Conservation (phyloP, 2,329 filamentous ascomycete species). For the Laburnicola sp. region DNA sequence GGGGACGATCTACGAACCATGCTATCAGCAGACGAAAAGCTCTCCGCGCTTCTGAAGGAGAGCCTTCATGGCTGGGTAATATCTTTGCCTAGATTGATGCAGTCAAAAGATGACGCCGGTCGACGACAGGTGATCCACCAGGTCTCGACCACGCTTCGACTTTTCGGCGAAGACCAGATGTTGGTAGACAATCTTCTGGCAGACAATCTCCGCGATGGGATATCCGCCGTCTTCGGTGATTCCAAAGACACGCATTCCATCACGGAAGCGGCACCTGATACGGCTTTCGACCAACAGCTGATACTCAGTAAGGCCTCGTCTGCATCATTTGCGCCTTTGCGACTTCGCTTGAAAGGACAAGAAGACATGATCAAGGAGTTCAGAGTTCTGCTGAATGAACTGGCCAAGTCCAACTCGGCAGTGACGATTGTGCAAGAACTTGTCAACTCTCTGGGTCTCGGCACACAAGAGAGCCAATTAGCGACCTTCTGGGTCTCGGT, state of each 20-base stretch:
- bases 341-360: conserved; percentile 65
- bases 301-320: conserved; percentile 23
- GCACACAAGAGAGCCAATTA: conserved; percentile 62
- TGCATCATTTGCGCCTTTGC: conserved; percentile 60
- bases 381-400: conserved; percentile 60
- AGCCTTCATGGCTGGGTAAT: conserved; percentile 80
- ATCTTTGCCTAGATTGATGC: conserved; percentile 79
- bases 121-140: conserved; percentile 75
- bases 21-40: conserved; percentile 62
- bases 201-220: conserved; percentile 72
- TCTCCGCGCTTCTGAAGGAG: conserved; percentile 67
- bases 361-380: conserved; percentile 65
- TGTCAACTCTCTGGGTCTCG: conserved; percentile 63
- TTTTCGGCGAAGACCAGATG: conserved; percentile 66
- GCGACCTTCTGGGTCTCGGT: conserved; percentile 81
- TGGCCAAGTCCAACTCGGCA: conserved; percentile 51
- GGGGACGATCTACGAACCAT: conserved; percentile 60
- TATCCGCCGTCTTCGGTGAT: conserved; percentile 56
- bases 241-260: conserved; percentile 31
- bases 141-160: conserved; percentile 71
- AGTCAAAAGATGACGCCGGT: conserved; percentile 75
- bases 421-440: conserved; percentile 64
- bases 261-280: conserved; percentile 9
- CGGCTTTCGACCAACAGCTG: conserved; percentile 20
- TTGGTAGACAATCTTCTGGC: conserved; percentile 70